Base-by-base conservation (phyloP, 306 rosid genomes). In the Begonia loranthoides region DNA sequence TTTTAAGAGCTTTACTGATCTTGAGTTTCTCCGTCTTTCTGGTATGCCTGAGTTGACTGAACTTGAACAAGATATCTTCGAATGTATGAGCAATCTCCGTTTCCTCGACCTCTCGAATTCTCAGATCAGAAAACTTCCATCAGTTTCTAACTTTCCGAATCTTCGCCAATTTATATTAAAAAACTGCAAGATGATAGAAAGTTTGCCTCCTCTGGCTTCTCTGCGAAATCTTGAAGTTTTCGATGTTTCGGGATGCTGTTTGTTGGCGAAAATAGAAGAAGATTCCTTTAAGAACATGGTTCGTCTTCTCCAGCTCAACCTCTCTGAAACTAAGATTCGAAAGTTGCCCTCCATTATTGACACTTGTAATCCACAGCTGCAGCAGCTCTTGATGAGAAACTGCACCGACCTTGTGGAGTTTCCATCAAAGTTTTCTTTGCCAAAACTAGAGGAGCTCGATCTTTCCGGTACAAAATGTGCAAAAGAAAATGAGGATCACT, bases 241-340 rank as follows among this genome's bases (percentile, higher is more conserved):
- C 33, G 55, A 67, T 55, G 34, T 52, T 39, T 72, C 78, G 40
- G 64, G 78, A 3, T 72, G 73, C 28, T 44, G 17, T 22, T 49
- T 15, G 7, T 51, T 72, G 55, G 43, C 15, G 51, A 48, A 10
- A 17, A 13, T 66, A 17, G 54, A 36, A 43, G 70, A 24, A 19
- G 1, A 39, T 9, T 67, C 70, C 50, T 63, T 72, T 63, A 49
- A 51, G 21, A 41, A 54, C 13, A 45, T 63, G 78, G 12, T 15
- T 24, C 7, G 34, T n/a, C 63, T 73, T 53, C 67, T 1, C 19
- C 49, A 0, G 5, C 70, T 67, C 51, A n/a, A 67, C 64, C 68
- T 73, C 11, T 73, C 74, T 1, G 44, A 64, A 41, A 59, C 71
- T 15, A 47, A 19, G 24, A 56, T 73, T 40, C 34, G 60, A 51